A percentile compares a stretch with the other conserved stretches of the same genome.
Evolutionary conservation across 257 asterid species (phyloP).

Genomic region (Nicotiana paniculata): DNA sequence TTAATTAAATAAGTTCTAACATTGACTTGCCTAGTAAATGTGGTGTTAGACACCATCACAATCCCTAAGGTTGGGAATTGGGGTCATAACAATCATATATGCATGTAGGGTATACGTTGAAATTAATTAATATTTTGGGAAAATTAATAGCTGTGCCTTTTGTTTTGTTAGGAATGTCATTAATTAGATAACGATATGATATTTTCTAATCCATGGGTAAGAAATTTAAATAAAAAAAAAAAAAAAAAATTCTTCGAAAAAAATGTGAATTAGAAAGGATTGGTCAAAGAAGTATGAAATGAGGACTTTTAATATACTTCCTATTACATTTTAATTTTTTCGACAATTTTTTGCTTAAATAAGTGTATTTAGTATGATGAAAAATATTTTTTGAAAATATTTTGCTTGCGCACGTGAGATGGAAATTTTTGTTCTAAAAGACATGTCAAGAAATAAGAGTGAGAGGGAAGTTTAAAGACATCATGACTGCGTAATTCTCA

Average conservation of each 20-base stretch:
- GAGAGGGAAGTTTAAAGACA: background rate
- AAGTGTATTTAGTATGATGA: background rate
- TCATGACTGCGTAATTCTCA: background rate
- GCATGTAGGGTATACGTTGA: constrained; percentile 4
- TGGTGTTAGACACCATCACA: no score
- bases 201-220: background rate
- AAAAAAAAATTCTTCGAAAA: no score
- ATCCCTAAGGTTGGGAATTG: no score
- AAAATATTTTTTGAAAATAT: background rate
- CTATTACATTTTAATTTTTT: background rate
- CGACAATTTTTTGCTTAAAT: background rate
- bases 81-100: no score
- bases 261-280: background rate
- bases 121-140: background rate
- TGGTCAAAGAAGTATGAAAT: background rate
- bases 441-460: background rate
- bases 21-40: no score
- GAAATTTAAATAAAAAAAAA: no score
- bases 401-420: background rate
- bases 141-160: background rate
- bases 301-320: background rate
- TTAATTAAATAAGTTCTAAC: no score
- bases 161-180: background rate
- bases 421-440: background rate
- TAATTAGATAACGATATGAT: background rate